Evolutionary conservation across 345 rosid genomes (phyloP), one percentile per base, ranked within the genome.

Genomic region (Theobroma cacao): DNA sequence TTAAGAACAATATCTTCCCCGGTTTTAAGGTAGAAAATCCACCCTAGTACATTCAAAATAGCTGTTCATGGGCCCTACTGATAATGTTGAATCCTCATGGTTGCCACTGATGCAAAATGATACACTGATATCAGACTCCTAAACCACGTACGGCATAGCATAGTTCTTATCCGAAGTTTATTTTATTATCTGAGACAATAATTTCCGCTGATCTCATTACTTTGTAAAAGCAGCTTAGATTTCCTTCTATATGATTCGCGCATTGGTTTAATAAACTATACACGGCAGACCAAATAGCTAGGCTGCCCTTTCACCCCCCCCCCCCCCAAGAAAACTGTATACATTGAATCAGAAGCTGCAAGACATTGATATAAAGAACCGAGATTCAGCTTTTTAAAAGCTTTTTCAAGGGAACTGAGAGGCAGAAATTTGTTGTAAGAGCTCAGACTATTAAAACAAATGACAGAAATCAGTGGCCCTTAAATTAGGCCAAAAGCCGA

Each of bases 31-130:
- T 76, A 38, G 64, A 80, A 80, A 80, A 55, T 58, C 80, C 75
- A 58, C 80, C 83, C 68, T 83, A 60, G 83, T 70, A 76, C 82
- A 41, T 78, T 52, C 80, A 76, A 75, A 14, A 64, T 76, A 82
- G 85, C 90, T 83, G 85, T 83, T 76, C 62, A 28, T 26, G 85
- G 88, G 30, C 75, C 90, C 79, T 78, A 77, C 82, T 66, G 75
- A 74, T 79, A 83, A 79, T 85, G 82, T 12, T 71, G 48, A 74
- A 69, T 17, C 74, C 74, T 69, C 17, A 47, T 69, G 74, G 74
- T 69, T 34, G 53, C 74, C 74, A 30, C 18, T 70, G 59, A 70
- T 70, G 59, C 59, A 47, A 69, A 69, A 28, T 7, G 15, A 47
- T 47, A 45, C 58, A 69, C 40, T 28, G 24, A 45, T 69, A 26